Evolutionary conservation across 805 yeast species (phyloP).

Genomic region (Yamadazyma nakazawae): DNA sequence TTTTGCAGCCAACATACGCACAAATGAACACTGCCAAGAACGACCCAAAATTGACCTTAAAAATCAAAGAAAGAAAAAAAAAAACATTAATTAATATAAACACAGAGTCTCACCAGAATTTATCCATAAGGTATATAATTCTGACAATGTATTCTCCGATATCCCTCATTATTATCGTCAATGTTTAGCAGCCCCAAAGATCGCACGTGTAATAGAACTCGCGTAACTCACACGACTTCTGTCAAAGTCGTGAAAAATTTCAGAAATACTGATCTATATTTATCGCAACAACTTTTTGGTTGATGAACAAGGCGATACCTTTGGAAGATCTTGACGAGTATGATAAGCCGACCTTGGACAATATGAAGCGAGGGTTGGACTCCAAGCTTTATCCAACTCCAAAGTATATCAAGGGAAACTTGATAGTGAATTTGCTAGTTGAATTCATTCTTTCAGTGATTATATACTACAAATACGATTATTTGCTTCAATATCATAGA

Average conservation of each 20-base stretch:
- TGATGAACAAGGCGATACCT: constrained; percentile 12
- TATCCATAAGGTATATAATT: too few species aligned
- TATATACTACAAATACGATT: constrained; percentile 29
- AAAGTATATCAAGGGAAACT: constrained; percentile 12
- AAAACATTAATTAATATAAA: too few species aligned
- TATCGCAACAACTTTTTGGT: constrained; percentile 3
- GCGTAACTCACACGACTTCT: constrained; percentile 6
- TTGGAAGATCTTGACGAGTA: constrained; percentile 3
- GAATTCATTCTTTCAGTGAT: constrained; percentile 25
- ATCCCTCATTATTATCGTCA: background rate
- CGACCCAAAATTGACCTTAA: background rate
- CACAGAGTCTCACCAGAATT: too few species aligned
- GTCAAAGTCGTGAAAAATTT: constrained; percentile 3
- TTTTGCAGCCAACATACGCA: too few species aligned
- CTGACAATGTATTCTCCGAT: too few species aligned
- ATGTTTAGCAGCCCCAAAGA: background rate
- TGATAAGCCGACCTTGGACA: constrained; percentile 8
- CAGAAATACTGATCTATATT: background rate
- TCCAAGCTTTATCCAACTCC: constrained; percentile 15
- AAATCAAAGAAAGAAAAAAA: background rate
- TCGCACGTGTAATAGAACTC: constrained; percentile 1
- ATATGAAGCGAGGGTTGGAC: constrained; percentile 14
- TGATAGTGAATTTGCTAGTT: constrained; percentile 21
- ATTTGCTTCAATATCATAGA: constrained; percentile 19
- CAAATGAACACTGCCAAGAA: too few species aligned